A percentile compares a stretch with the other conserved stretches of the same genome.
phyloP scores from a whole-genome alignment of 2,329 filamentous ascomycete species.

The Aspergillus carbonarius region DNA sequence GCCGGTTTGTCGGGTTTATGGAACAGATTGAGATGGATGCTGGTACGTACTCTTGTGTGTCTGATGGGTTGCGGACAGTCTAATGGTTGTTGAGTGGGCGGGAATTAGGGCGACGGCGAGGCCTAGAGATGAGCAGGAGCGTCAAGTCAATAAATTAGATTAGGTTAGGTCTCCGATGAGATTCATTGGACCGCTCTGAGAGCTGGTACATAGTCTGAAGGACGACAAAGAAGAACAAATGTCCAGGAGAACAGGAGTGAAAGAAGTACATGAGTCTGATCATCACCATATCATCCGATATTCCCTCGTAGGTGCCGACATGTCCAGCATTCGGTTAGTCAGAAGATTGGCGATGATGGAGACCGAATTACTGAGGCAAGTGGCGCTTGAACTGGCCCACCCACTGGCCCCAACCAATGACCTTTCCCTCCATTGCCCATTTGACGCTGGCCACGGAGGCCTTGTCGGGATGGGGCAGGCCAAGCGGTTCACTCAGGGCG shows the following conservation, averaged over 20 bases:
- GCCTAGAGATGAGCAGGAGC: not conserved
- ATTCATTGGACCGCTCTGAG: not conserved
- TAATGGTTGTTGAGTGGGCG: not conserved
- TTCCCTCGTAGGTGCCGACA: too few species aligned
- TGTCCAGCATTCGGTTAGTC: too few species aligned
- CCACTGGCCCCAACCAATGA: conserved; percentile 36
- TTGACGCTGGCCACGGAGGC: conserved; percentile 29
- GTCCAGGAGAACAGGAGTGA: not conserved
- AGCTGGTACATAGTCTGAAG: not conserved
- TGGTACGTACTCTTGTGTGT: conserved; percentile 12
- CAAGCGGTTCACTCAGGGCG: conserved; percentile 26
- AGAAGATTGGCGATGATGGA: not conserved
- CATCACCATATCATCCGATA: too few species aligned
- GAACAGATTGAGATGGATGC: conserved; percentile 23
- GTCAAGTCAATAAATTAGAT: not conserved
- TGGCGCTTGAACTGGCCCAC: conserved; percentile 29
- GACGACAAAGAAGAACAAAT: not conserved
- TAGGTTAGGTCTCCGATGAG: not conserved
- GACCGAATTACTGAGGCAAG: conserved; percentile 17
- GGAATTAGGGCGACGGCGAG: not conserved
- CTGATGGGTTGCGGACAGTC: not conserved
- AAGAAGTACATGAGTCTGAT: not conserved
- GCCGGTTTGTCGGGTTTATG: conserved; percentile 23
- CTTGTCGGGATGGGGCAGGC: conserved; percentile 21
- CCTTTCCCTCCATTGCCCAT: conserved; percentile 27